phyloP scores from a whole-genome alignment of 108 stramenopile species.

The Skeletonema costatum region DNA sequence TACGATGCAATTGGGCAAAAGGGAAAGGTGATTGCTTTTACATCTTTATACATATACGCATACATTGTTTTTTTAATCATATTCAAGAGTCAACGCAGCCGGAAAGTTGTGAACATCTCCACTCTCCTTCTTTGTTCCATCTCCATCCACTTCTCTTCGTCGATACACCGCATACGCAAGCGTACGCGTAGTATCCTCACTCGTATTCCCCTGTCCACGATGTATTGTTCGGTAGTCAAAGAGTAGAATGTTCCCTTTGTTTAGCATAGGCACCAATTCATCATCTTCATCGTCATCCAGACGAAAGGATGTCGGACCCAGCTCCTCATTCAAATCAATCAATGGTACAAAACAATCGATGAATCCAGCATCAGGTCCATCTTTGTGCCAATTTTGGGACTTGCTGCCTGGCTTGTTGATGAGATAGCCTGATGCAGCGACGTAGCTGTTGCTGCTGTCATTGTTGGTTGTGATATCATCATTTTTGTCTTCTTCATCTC shows the following conservation, averaged over 20 bases:
- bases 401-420: slow-evolving; percentile 37
- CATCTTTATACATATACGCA: too few relatives aligned
- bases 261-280: slow-evolving; percentile 21
- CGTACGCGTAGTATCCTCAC: slow-evolving; percentile 22
- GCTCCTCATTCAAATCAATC: slow-evolving; percentile 21
- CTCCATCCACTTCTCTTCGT: background rate
- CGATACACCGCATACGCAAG: slow-evolving; percentile 45
- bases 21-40: too few relatives aligned
- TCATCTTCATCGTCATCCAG: background rate
- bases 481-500: background rate
- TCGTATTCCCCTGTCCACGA: slow-evolving; percentile 35
- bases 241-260: slow-evolving; percentile 30
- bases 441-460: background rate
- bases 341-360: slow-evolving; percentile 36
- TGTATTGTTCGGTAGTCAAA: slow-evolving; percentile 48
- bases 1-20: too few relatives aligned
- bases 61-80: too few relatives aligned
- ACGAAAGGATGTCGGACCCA: slow-evolving; percentile 25
- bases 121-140: background rate
- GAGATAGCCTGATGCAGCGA: slow-evolving; percentile 30
- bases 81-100: slow-evolving; percentile 11
- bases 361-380: slow-evolving; percentile 38
- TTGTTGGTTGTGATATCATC: background rate
- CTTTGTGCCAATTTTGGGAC: slow-evolving; percentile 39
- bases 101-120: slow-evolving; percentile 20